Evolutionary conservation across 441 rosid species (phyloP), one percentile per base, ranked within the genome.

Genomic region (Brassica hybrid): DNA sequence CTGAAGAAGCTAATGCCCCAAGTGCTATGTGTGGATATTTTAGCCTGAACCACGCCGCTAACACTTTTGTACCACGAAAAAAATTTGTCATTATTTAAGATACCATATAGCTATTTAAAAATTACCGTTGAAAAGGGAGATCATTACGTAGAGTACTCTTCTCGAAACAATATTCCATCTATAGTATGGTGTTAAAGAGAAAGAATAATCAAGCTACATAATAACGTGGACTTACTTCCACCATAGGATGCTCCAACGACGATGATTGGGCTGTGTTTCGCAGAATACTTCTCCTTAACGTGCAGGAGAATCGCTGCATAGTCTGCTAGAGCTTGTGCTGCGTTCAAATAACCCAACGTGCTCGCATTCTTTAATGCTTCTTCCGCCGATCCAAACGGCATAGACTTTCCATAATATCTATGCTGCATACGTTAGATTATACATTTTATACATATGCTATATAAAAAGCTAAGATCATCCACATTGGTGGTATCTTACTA

Each of bases 171-270:
- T 25, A 48, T n/a, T 67, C 6, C 4, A 16, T 57, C 21, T 41
- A 67, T 12, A 34, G 32, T 0, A 63, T 3, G n/a, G 3, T 61
- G 12, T 64, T 61, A 6, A 61, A 27, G 41, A 61, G 41, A 27
- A 43, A 43, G 4, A 27, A 7, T 61, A 9, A 60, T 27, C 6
- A 25, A 12, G 64, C 65, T 32, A 60, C 34, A 23, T 60, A 25
- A 60, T 67, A 23, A 61, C 3, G 18, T 60, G 21, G 7, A 78
- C 86, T 73, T 88, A 92, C 97, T 90, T 90, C 93, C 94, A 5
- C 94, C 93, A 2, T 92, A 92, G 11, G 93, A 92, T 80, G 88
- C 94, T 69, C 94, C 92, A 0, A 86, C 30, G 62, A 90, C 94
- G 13, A 92, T 90, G 10, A 88, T 83, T 6, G 93, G 97, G 64